Evolutionary conservation across 345 rosid genomes (phyloP), one percentile per base, ranked within the genome.

Genomic region (Citrus unshiu): DNA sequence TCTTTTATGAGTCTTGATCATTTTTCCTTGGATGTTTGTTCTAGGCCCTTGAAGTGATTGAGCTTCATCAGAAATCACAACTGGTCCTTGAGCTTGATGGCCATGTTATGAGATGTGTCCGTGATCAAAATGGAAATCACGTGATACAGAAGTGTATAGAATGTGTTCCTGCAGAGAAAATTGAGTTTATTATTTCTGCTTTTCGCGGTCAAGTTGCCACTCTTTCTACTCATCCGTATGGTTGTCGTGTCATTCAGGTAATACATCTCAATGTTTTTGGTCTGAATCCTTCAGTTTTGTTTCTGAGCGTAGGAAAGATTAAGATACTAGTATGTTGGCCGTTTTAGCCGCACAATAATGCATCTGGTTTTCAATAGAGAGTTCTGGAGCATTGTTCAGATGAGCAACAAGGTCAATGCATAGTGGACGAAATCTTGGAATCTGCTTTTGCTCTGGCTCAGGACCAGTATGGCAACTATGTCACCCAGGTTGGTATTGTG

Each of bases 201-300:
- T 97, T 97, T 77, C 85, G 83, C 74, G 93, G 94, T 76, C 97
- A 97, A 80, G 99, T 94, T 64, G 93, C 93, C 49, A 78, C 78
- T 29, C 98, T 97, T 79, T 91, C 99, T 66, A 91, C 89, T 72
- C 98, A 94, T 90, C 98, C 99, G 9, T 97, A 97, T 77, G 99
- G 99, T 60, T 97, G 99, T 73, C 98, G 98, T 80, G 99, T 97
- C 63, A 90, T 97, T 80, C 98, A 97, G 93, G 99, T 94, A 86
- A 73, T 58, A 65, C 9, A 67, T 32, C 63, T 29, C 69, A 6
- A 30, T 34, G 69, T 76, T 62, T 79, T 54, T 30, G 68, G 25
- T 43, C 49, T 81, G 51, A 27, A 74, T 29, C 58, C 75, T 81
- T 21, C 64, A 43, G 24, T 65, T 57, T 37, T 56, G 3, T 65